A percentile compares a stretch with the other conserved stretches of the same genome.
Evolutionary conservation across 768 basidiomycete genomes (phyloP).

Genomic region (Xanthoconium stramineum): DNA sequence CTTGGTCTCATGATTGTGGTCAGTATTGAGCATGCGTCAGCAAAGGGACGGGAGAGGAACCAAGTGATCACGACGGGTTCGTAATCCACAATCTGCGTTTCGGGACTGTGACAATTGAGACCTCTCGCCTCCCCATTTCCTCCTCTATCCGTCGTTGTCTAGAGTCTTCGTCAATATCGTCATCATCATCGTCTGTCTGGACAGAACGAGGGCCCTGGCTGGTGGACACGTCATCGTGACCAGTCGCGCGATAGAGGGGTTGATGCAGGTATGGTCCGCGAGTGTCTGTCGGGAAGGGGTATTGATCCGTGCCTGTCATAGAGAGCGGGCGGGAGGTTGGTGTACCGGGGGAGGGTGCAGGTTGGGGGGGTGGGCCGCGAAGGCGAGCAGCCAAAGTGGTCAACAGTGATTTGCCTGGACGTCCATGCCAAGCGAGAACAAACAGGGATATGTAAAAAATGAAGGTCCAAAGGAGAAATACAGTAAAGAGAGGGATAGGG

Average conservation of each 20-base stretch:
- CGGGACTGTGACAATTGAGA: slow-evolving; percentile 76
- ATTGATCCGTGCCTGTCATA: slow-evolving; percentile 39
- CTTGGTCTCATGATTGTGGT: slow-evolving; percentile 12
- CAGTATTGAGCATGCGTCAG: slow-evolving; percentile 22
- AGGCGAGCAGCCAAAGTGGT: slow-evolving; percentile 46
- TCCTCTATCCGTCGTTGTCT: slow-evolving; percentile 75
- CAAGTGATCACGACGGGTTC: slow-evolving; percentile 50
- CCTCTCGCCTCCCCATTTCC: slow-evolving; percentile 78
- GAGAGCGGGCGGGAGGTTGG: slow-evolving; percentile 41
- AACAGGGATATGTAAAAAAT: slow-evolving; percentile 56
- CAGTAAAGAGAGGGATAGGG: slow-evolving; percentile 51
- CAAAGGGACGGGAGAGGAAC: slow-evolving; percentile 1
- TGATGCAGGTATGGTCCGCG: slow-evolving; percentile 68
- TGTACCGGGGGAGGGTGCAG: slow-evolving; percentile 33
- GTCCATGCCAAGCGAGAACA: slow-evolving; percentile 54
- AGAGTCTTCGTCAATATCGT: slow-evolving; percentile 72
- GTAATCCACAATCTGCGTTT: slow-evolving; percentile 71
- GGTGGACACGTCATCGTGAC: slow-evolving; percentile 41
- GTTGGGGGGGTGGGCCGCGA: slow-evolving; percentile 32
- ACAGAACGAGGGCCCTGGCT: slow-evolving; percentile 44
- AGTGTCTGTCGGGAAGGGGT: slow-evolving; percentile 42
- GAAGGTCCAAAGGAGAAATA: slow-evolving; percentile 62
- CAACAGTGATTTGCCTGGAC: slow-evolving; percentile 56
- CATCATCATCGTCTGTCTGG: slow-evolving; percentile 60
- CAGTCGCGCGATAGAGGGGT: slow-evolving; percentile 52